Evolutionary conservation across 2,329 filamentous ascomycete genomes (phyloP).

Genomic region (Chaetomium sp.): DNA sequence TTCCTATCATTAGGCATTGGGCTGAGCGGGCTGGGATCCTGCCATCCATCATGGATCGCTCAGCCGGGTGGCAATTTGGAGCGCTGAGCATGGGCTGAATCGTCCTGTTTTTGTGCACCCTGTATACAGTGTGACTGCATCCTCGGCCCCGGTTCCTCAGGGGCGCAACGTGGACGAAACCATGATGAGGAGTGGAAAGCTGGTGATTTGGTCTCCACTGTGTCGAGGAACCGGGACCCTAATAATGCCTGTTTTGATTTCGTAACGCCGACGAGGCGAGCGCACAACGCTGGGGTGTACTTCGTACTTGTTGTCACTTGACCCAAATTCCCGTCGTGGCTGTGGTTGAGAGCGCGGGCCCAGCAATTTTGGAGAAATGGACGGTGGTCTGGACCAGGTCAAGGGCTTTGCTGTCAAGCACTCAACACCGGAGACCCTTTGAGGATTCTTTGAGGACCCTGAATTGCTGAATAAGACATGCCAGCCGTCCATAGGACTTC

Average conservation of each 20-base stretch:
- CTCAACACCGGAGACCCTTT: neutral
- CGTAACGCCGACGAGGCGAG: neutral
- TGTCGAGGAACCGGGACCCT: slow-evolving; percentile 3
- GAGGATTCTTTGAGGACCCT: neutral
- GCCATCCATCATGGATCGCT: neutral
- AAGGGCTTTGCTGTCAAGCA: neutral
- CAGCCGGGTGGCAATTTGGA: slow-evolving; percentile 10
- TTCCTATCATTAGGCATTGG: neutral
- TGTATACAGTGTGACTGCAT: neutral
- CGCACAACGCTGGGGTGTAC: slow-evolving; percentile 18
- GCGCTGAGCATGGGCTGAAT: neutral
- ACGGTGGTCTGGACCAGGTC: neutral
- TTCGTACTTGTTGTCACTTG: slow-evolving; percentile 33
- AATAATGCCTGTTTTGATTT: slow-evolving; percentile 29
- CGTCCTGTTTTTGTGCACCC: neutral
- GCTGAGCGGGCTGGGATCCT: no score
- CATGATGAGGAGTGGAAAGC: neutral
- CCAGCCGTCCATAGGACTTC: neutral
- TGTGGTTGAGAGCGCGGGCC: neutral
- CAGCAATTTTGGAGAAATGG: neutral
- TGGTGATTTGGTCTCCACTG: slow-evolving; percentile 7
- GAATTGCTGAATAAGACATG: slow-evolving; percentile 1
- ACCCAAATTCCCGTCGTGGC: slow-evolving; percentile 26
- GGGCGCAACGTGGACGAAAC: neutral
- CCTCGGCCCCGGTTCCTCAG: neutral